phyloP scores from a whole-genome alignment of 2,329 filamentous ascomycete genomes.

The Zasmidium angulare region DNA sequence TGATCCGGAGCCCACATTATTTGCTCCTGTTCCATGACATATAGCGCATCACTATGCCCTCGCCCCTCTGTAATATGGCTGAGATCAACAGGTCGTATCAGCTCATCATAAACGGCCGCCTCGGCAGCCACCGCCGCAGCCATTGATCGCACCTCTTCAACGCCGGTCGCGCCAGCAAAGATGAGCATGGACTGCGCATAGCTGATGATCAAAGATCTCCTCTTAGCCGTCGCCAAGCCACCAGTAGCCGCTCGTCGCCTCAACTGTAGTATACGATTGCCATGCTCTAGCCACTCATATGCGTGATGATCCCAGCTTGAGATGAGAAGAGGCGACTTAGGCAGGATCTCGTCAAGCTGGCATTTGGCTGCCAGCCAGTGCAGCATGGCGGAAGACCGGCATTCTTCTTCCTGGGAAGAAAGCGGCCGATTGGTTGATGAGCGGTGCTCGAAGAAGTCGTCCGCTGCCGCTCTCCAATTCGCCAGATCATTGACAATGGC shows the following conservation, averaged over 20 bases:
- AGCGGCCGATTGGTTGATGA: no score
- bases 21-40: neutral
- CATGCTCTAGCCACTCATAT: no score
- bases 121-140: neutral
- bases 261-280: no score
- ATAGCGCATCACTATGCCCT: neutral
- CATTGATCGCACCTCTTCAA: neutral
- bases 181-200: neutral
- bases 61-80: neutral
- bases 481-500: no score
- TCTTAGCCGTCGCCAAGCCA: neutral
- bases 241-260: neutral
- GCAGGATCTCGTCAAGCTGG: no score
- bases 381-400: no score
- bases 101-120: neutral
- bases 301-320: no score
- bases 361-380: no score
- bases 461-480: no score
- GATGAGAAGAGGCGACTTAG: no score
- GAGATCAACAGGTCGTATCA: neutral
- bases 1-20: neutral
- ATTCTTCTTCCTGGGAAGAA: no score
- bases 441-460: no score
- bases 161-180: neutral
- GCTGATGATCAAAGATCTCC: neutral